Conservation (phyloP, 768 basidiomycete species). For the Boletus subparvulus region DNA sequence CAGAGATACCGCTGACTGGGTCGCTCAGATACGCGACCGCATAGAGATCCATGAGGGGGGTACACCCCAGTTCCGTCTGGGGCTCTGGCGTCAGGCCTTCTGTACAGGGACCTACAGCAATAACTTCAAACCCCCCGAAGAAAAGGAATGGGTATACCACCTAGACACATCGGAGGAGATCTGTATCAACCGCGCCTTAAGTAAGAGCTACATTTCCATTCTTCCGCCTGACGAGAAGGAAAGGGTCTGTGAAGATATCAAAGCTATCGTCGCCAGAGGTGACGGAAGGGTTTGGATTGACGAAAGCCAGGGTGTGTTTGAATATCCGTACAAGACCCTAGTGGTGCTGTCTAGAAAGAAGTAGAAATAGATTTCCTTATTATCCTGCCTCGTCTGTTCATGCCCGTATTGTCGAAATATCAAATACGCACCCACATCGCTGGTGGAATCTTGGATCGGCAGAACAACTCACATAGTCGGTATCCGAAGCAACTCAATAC, state of each 20-base stretch:
- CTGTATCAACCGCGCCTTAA: conserved; percentile 65
- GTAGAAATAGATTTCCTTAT: conserved; percentile 12
- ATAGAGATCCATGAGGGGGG: conserved; percentile 69
- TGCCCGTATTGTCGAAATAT: not conserved
- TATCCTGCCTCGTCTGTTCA: not conserved
- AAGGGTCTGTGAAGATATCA: conserved; percentile 50
- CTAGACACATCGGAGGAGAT: conserved; percentile 53
- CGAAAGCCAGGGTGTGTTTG: conserved; percentile 66
- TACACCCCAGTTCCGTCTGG: conserved; percentile 80
- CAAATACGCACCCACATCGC: not conserved
- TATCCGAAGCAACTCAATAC: not conserved
- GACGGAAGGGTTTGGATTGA: conserved; percentile 76
- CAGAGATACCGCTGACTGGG: conserved; percentile 69
- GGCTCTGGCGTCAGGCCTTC: conserved; percentile 72
- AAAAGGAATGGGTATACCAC: conserved; percentile 53
- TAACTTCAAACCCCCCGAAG: conserved; percentile 58
- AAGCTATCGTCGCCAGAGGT: conserved; percentile 54
- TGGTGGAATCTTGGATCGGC: too few species aligned
- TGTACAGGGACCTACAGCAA: conserved; percentile 57
- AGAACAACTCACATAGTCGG: not conserved
- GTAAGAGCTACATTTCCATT: conserved; percentile 83
- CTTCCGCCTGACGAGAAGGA: conserved; percentile 57
- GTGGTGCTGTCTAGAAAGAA: conserved; percentile 54
- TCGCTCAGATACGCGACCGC: conserved; percentile 64
- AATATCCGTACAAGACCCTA: conserved; percentile 75